phyloP scores from a whole-genome alignment of 148 eudicot genomes.

The Cornus kousa region DNA sequence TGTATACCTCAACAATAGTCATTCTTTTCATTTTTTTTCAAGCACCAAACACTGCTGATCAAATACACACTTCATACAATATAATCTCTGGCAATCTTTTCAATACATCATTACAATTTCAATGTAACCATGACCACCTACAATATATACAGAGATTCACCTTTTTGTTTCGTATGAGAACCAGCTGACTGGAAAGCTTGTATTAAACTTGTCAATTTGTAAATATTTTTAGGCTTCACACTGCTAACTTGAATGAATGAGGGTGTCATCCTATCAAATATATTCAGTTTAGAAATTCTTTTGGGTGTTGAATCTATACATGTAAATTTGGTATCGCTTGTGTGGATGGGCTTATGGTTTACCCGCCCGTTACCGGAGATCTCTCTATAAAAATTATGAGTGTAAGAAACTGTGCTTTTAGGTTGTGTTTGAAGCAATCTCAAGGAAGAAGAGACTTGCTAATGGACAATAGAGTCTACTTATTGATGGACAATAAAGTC shows the following conservation, averaged over 20 bases:
- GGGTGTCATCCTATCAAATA: too few relatives aligned
- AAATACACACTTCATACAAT: not conserved
- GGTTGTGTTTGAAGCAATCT: too few relatives aligned
- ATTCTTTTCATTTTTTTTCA: conserved; percentile 4
- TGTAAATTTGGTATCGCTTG: not conserved
- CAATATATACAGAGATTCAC: not conserved
- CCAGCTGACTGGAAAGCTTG: conserved; percentile 7
- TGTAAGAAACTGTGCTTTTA: not conserved
- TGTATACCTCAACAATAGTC: conserved; percentile 3
- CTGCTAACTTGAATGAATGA: not conserved
- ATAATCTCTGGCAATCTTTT: not conserved
- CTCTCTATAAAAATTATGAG: not conserved
- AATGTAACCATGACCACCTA: not conserved
- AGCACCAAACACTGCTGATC: not conserved
- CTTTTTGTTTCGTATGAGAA: not conserved
- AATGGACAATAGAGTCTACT: too few relatives aligned
- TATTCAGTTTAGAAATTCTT: not conserved
- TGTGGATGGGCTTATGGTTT: not conserved
- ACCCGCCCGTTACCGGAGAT: not conserved
- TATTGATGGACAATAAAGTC: too few relatives aligned
- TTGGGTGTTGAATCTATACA: not conserved
- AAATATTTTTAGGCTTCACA: not conserved
- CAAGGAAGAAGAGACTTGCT: too few relatives aligned
- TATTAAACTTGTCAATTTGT: not conserved
- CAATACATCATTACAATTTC: not conserved